Evolutionary conservation across 1,139 yeast genomes (phyloP), one percentile per base, ranked within the genome.

Genomic region (Scheffersomyces stambukii): DNA sequence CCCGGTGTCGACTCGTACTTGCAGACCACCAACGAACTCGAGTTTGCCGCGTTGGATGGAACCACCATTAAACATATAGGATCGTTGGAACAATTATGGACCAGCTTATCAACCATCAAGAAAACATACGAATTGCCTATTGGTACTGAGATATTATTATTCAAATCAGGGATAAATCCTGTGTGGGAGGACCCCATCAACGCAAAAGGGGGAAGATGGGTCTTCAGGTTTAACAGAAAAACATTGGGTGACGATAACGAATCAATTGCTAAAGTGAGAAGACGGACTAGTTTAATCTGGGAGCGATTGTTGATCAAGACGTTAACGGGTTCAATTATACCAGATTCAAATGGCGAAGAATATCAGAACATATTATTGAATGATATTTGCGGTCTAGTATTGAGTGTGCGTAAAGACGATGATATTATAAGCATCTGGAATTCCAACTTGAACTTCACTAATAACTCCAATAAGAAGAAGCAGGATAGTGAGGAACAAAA

Each of bases 151-250:
- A 64, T 73, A 38, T 75, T 77, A 37, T 52, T 79, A 10, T 79
- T 80, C 54, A 75, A 77, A 42, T 62, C 72, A 25, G 83, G 83
- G 2, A 70, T 79, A 24, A 73, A 72, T 44, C 86, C 86, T 12
- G 75, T 77, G 33, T 78, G 85, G 83, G 85, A 79, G 48, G 85
- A 79, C 46, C 81, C 84, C 2, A 60, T 67, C 32, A 78, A 79
- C 46, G 54, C 68, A 27, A 60, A 65, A 31, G 85, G 85, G 23
- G 86, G 86, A 3, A 64, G 82, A 43, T 79, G 84, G 84, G 70
- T 73, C 20, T 69, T 75, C 42, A 61, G 79, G 36, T 65, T 77
- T 46, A 53, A 51, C 39, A 58, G 69, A 33, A 52, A 65, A 23
- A n/a, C n/a, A n/a, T 30, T 38, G 4, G 35, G 38, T 16, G 44